Conservation (phyloP, 148 eudicot genomes). For the Diospyros kaki region DNA sequence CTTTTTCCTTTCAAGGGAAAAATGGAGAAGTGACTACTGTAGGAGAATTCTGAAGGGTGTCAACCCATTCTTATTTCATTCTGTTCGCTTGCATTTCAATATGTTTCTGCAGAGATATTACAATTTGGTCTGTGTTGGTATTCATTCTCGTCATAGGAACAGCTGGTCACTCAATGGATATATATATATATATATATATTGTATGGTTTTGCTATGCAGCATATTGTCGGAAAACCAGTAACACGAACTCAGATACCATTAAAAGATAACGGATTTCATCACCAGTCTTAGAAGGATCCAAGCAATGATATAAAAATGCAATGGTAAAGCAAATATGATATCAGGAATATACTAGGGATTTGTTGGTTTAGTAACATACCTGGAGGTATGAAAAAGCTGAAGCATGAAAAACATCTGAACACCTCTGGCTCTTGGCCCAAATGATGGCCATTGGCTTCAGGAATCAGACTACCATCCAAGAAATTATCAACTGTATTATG, state of each 20-base stretch:
- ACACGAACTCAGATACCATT: not conserved
- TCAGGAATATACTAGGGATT: not conserved
- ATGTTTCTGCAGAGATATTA: no score
- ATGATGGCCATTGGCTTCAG: conserved; percentile 2
- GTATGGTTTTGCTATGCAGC: no score
- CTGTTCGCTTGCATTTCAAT: no score
- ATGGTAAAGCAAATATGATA: conserved; percentile 1
- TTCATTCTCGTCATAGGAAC: no score
- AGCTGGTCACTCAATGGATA: no score
- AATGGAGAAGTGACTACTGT: no score
- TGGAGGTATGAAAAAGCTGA: conserved; percentile 66
- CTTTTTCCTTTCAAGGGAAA: no score
- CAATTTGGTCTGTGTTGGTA: no score
- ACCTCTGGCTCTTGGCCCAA: conserved; percentile 3
- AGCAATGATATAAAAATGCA: not conserved
- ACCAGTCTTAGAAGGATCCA: not conserved
- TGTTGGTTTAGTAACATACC: conserved; percentile 30
- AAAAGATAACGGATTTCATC: not conserved
- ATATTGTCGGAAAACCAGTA: not conserved
- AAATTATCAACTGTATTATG: conserved; percentile 17
- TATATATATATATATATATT: no score
- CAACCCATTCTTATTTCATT: no score
- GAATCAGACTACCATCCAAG: not conserved
- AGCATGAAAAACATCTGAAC: conserved; percentile 79
- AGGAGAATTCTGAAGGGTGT: no score